These are phyloP conservation scores for Pulveroboletus sp. DNA, from an alignment of 768 basidiomycete species.

Conservation along the genomic window DNA sequence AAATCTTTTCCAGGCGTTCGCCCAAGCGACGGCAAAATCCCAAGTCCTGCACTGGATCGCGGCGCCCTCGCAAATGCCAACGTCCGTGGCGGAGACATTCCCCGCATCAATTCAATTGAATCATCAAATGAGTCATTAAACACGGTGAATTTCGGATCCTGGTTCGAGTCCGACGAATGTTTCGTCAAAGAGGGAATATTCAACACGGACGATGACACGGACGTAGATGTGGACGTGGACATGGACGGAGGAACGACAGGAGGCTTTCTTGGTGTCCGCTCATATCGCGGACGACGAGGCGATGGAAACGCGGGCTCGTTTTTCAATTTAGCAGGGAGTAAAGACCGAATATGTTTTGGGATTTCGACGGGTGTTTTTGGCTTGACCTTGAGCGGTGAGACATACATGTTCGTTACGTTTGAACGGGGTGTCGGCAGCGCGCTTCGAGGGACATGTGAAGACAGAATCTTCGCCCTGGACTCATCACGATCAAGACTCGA, in stretches of 20 bases:
- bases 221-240: constrained; percentile 28
- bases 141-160: constrained; percentile 34
- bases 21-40: constrained; percentile 37
- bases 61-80: constrained; percentile 46
- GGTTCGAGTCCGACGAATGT: constrained; percentile 35
- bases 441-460: constrained; percentile 25
- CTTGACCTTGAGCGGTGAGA: constrained; percentile 54
- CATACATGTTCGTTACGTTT: constrained; percentile 24
- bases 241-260: not conserved
- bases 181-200: constrained; percentile 51
- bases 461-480: constrained; percentile 47
- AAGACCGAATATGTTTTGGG: constrained; percentile 53
- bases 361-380: constrained; percentile 51
- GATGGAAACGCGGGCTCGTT: constrained; percentile 48
- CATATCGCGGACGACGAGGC: constrained; percentile 29
- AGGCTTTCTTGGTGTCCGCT: constrained; percentile 29
- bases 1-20: constrained; percentile 64
- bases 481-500: constrained; percentile 46
- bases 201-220: constrained; percentile 31
- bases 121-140: constrained; percentile 36
- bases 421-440: constrained; percentile 35
- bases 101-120: constrained; percentile 35
- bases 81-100: constrained; percentile 52
- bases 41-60: constrained; percentile 29
- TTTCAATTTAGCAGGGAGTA: constrained; percentile 64